Percentiles rank a stretch among this genome's conserved stretches.
Evolutionary conservation across 169 alveolate genomes (phyloP).

Genomic region (Plasmodium coatneyi): DNA sequence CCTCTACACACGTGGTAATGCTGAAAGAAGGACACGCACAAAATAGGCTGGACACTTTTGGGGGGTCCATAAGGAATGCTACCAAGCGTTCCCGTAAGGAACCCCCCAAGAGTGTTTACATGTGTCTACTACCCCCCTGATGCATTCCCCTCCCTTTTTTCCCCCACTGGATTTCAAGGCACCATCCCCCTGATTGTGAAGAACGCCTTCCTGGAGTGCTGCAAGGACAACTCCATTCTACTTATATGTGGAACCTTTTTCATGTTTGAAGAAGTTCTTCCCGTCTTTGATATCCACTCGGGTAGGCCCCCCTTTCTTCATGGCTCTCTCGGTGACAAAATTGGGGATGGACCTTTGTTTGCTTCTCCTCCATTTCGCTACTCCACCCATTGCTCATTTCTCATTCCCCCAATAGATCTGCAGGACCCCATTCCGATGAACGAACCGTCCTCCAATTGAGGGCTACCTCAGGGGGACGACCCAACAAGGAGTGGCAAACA

Average conservation of each 20-base stretch:
- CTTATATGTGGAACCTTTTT: slow-evolving; percentile 77
- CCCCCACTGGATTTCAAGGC: slow-evolving; percentile 33
- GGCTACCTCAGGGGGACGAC: background rate
- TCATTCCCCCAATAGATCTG: slow-evolving; percentile 11
- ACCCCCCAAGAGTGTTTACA: background rate
- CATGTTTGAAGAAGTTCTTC: slow-evolving; percentile 73
- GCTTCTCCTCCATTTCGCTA: background rate
- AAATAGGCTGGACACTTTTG: background rate
- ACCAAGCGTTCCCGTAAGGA: background rate
- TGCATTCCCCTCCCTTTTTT: background rate
- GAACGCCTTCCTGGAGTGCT: slow-evolving; percentile 77
- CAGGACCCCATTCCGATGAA: slow-evolving; percentile 53
- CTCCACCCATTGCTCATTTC: background rate
- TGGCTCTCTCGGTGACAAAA: background rate
- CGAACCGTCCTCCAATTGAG: slow-evolving; percentile 30
- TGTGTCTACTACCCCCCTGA: background rate
- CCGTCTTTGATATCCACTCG: slow-evolving; percentile 47
- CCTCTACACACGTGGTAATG: slow-evolving; percentile 45
- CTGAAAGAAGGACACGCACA: background rate
- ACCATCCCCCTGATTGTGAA: slow-evolving; percentile 72
- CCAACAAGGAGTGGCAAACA: background rate
- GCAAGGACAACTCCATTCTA: slow-evolving; percentile 72
- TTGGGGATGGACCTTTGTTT: background rate
- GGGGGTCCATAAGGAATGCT: background rate
- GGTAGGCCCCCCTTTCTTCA: background rate